Conservation (phyloP, 306 rosid genomes). For the Hylodesmum podocarpum region DNA sequence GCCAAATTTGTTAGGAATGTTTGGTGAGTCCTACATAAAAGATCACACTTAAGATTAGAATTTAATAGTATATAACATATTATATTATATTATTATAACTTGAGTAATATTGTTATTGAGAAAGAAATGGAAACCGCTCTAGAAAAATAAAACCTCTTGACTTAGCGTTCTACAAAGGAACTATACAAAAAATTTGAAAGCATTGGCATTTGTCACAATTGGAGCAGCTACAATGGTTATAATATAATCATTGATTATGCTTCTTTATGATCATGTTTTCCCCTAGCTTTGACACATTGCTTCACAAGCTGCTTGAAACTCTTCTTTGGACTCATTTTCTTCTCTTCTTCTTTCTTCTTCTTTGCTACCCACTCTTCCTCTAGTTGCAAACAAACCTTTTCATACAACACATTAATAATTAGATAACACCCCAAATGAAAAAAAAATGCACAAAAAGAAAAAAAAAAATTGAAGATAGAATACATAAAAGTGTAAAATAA, state of each 20-base stretch:
- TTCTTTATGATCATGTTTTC: constrained; percentile 16
- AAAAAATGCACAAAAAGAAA: neutral
- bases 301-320: constrained; percentile 55
- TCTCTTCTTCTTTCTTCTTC: constrained; percentile 35
- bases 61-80: too few relatives aligned
- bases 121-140: neutral
- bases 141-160: neutral
- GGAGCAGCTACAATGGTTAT: neutral
- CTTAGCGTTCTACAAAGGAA: neutral
- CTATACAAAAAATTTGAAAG: neutral
- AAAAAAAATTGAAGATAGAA: neutral
- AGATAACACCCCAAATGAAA: neutral
- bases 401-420: neutral
- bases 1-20: too few relatives aligned
- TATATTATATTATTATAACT: neutral
- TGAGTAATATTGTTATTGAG: neutral
- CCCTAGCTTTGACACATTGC: constrained; percentile 41
- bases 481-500: too few relatives aligned
- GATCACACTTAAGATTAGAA: too few relatives aligned
- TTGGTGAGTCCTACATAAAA: too few relatives aligned
- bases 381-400: constrained; percentile 61
- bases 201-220: neutral
- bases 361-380: constrained; percentile 46
- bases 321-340: constrained; percentile 37
- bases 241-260: neutral